Percentiles rank a stretch among this genome's conserved stretches.
These are phyloP conservation scores for Parascedosporium putredinis DNA, from an alignment of 2,329 filamentous ascomycete genomes.

Conservation along the genomic window DNA sequence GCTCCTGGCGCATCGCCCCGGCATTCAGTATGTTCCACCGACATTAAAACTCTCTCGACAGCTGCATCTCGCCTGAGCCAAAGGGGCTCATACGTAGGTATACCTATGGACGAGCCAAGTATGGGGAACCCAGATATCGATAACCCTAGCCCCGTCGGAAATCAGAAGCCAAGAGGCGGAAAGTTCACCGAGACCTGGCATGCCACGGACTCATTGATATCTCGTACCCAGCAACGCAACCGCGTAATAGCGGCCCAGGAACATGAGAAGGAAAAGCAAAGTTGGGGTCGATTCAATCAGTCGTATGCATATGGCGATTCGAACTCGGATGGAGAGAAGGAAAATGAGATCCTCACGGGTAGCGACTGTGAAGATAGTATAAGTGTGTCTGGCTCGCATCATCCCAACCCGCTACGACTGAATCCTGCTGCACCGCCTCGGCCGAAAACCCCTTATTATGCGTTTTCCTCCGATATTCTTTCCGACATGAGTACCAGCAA, in stretches of 20 bases:
- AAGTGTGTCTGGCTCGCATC: conserved; percentile 15
- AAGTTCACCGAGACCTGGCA: conserved; percentile 47
- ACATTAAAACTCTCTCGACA: conserved; percentile 38
- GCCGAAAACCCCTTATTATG: conserved; percentile 20
- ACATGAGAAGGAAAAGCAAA: conserved; percentile 18
- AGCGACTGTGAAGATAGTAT: conserved; percentile 15
- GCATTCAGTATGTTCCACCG: conserved; percentile 22
- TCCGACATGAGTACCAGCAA: conserved; percentile 35
- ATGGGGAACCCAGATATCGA: not conserved
- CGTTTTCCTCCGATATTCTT: conserved; percentile 23
- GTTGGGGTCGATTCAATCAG: conserved; percentile 37
- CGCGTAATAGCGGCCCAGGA: conserved; percentile 28
- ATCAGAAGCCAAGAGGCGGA: conserved; percentile 26
- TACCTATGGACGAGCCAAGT: conserved; percentile 32
- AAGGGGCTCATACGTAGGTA: conserved; percentile 37
- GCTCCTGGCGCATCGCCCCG: conserved; percentile 30
- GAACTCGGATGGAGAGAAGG: conserved; percentile 28
- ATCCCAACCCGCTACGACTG: conserved; percentile 43
- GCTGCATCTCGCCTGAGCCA: conserved; percentile 17
- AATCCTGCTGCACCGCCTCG: conserved; percentile 28
- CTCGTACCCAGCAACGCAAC: conserved; percentile 42
- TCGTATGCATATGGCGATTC: conserved; percentile 33
- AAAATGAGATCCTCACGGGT: conserved; percentile 12
- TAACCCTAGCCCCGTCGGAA: not conserved
- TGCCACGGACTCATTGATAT: conserved; percentile 42